Conservation (phyloP, 305 asterid species). For the Fraxinus paxiana region DNA sequence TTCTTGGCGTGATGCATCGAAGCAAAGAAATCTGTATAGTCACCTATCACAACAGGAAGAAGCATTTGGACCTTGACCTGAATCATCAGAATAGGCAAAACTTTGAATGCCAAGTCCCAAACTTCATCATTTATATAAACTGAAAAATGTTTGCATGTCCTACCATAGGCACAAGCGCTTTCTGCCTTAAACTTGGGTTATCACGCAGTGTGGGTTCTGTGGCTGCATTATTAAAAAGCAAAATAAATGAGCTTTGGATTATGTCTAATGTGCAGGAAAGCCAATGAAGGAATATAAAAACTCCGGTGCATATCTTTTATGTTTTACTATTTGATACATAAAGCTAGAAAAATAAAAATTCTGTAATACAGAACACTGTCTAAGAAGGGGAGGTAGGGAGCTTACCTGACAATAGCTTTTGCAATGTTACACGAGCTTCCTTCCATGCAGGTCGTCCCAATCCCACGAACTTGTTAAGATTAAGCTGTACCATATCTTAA, state of each 20-base stretch:
- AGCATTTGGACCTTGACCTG: conserved; percentile 81
- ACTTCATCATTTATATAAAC: conserved; percentile 11
- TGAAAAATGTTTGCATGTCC: conserved; percentile 11
- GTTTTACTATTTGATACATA: not conserved
- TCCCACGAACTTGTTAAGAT: conserved; percentile 75
- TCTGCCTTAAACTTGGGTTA: conserved; percentile 56
- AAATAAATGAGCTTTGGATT: conserved; percentile 5
- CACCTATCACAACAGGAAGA: conserved; percentile 87
- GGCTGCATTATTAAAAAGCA: conserved; percentile 48
- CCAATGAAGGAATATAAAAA: conserved; percentile 2
- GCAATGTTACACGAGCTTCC: conserved; percentile 84
- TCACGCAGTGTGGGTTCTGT: conserved; percentile 73
- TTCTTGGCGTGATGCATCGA: conserved; percentile 87
- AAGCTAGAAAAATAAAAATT: not conserved
- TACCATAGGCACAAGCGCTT: conserved; percentile 78
- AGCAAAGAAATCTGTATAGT: conserved; percentile 91
- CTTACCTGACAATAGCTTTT: conserved; percentile 80
- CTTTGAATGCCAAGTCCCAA: conserved; percentile 10
- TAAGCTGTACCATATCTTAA: conserved; percentile 48
- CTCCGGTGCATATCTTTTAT: conserved; percentile 2
- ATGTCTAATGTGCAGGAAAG: not conserved
- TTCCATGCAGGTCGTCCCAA: conserved; percentile 92
- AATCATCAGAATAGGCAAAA: conserved; percentile 23
- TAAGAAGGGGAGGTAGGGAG: conserved; percentile 15
- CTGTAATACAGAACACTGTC: not conserved